Percentiles rank a stretch among this genome's conserved stretches.
These are phyloP conservation scores for Clathrus columnatus DNA, from an alignment of 768 basidiomycete species.

Conservation along the genomic window DNA sequence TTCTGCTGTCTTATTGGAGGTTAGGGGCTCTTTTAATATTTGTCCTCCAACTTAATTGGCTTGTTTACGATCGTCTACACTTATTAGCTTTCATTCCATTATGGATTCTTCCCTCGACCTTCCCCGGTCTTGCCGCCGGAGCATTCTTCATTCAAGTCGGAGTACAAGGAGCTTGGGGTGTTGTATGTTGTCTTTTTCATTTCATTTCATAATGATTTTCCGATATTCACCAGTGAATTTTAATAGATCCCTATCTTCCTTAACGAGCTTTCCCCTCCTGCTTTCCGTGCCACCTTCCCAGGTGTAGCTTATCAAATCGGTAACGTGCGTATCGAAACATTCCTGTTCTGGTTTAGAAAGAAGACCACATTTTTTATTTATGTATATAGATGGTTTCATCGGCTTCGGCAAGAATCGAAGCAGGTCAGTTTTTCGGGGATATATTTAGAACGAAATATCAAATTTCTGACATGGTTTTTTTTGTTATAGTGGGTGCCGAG, in stretches of 20 bases:
- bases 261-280: slow-evolving; percentile 77
- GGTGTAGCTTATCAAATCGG: slow-evolving; percentile 82
- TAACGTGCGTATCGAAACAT: slow-evolving; percentile 31
- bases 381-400: slow-evolving; percentile 63
- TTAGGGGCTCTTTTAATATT: not conserved
- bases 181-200: slow-evolving; percentile 37
- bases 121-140: slow-evolving; percentile 64
- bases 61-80: not conserved
- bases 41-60: not conserved
- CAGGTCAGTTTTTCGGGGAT: slow-evolving; percentile 28
- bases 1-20: slow-evolving; percentile 50
- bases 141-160: slow-evolving; percentile 85
- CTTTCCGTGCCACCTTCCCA: slow-evolving; percentile 82
- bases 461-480: slow-evolving; percentile 17
- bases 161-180: slow-evolving; percentile 88
- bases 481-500: slow-evolving; percentile 45
- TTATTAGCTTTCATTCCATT: slow-evolving; percentile 58
- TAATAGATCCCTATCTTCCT: slow-evolving; percentile 63
- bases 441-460: not conserved
- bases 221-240: not conserved
- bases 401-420: slow-evolving; percentile 75
- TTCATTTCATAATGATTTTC: not conserved
- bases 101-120: slow-evolving; percentile 73
- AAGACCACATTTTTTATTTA: too few relatives aligned
- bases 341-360: not conserved